Evolutionary conservation across 306 rosid species (phyloP), one percentile per base, ranked within the genome.

Genomic region (Dalbergia cochinchinensis): DNA sequence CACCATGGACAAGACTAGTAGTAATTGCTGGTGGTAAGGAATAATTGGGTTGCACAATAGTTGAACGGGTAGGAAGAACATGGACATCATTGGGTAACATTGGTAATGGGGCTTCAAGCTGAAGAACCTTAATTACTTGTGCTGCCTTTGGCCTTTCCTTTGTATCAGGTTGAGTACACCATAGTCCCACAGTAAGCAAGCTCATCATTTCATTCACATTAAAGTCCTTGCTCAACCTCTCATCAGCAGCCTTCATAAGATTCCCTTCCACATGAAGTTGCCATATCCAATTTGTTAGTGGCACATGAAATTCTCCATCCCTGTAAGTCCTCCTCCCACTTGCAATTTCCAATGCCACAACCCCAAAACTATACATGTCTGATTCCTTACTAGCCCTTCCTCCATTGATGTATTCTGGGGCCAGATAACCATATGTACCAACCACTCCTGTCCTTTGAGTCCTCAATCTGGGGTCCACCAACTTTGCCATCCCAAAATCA

Each of bases 331-430:
- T 79, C 50, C 78, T 84, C 12, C 94, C 91, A 61, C 91, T 79
- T 14, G 91, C 89, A 45, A 90, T 58, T 41, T 90, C 94, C 60
- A 90, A 70, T 11, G 85, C 88, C 44, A 90, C 82, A 11, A 88
- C 88, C 3, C 90, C 94, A 74, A 88, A 90, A 78, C 89, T 84
- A n/a, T 65, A 90, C 58, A 88, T 85, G 63, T 90, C 86, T 5
- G 88, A 82, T 50, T 84, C 84, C 12, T 86, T 84, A 35, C 83
- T 82, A 0, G 81, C 87, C 58, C 50, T 76, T 57, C 86, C 83
- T 73, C 45, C 76, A 1, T 15, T 68, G 5, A 50, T 60, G 37
- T 87, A 89, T 65, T 89, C 87, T 0, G 83, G 90, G 0, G 91
- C 89, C 10, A 87, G 10, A 60, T 89, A 87, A 0, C 90, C 89